Evolutionary conservation across 768 basidiomycete genomes (phyloP).

Genomic region (Lentinula aciculospora): DNA sequence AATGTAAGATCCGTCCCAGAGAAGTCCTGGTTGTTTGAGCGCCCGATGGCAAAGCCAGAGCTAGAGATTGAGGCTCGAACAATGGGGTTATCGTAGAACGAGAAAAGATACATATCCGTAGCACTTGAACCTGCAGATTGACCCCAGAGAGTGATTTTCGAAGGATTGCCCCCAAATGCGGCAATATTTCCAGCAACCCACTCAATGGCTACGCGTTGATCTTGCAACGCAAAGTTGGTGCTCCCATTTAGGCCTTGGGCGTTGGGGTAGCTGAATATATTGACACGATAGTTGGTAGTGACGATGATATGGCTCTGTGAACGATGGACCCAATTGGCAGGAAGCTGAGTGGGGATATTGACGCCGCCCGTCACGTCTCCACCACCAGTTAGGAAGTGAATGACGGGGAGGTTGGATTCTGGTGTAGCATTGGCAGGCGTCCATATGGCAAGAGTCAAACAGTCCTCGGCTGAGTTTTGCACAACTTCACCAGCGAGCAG

Average conservation of each 20-base stretch:
- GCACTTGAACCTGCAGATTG: constrained; percentile 8
- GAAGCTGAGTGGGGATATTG: constrained; percentile 10
- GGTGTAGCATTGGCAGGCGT: constrained; percentile 8
- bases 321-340: constrained; percentile 11
- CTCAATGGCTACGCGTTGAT: constrained; percentile 22
- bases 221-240: constrained; percentile 22
- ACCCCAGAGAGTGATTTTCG: constrained; percentile 18
- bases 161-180: constrained; percentile 26
- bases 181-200: constrained; percentile 16
- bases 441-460: constrained; percentile 12
- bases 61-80: constrained; percentile 3
- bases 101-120: constrained; percentile 3
- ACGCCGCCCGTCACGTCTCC: constrained; percentile 9
- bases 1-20: constrained; percentile 8
- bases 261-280: constrained; percentile 10
- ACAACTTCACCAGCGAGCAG: constrained; percentile 5
- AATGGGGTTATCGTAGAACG: constrained; percentile 11
- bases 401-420: constrained; percentile 11
- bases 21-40: not conserved
- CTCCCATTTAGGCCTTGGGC: constrained; percentile 9
- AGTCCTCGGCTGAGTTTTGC: constrained; percentile 9
- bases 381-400: constrained; percentile 11
- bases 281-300: constrained; percentile 13
- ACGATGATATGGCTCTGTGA: constrained; percentile 11
- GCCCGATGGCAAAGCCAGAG: constrained; percentile 5